These are phyloP conservation scores for Pleurotus cornucopiae DNA, from an alignment of 768 basidiomycete species.

Conservation along the genomic window DNA sequence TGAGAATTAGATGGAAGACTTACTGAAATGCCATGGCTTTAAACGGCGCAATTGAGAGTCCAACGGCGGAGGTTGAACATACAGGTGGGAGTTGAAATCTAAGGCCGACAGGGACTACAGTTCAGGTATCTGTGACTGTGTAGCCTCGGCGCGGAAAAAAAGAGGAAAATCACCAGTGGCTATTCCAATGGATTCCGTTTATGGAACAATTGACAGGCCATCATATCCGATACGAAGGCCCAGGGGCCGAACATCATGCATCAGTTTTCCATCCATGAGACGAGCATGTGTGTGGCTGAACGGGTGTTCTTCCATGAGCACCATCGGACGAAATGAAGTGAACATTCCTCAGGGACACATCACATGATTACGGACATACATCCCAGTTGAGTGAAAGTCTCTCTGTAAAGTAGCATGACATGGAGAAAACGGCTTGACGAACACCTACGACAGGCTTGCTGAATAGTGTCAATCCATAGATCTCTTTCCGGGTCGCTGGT, in stretches of 20 bases:
- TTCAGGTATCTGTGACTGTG: neutral
- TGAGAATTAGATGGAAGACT: conserved; percentile 3
- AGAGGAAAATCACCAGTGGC: neutral
- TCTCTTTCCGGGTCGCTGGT: neutral
- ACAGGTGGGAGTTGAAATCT: neutral
- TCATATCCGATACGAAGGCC: neutral
- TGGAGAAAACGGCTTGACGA: too few relatives aligned
- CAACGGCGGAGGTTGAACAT: conserved; percentile 6
- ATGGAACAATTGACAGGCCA: neutral
- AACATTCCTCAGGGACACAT: conserved; percentile 1
- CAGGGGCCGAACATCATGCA: conserved; percentile 1
- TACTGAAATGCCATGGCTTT: conserved; percentile 6
- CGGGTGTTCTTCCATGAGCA: neutral
- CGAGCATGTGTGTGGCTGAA: neutral
- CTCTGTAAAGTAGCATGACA: too few relatives aligned
- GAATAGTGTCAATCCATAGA: neutral
- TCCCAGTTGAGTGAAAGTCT: neutral
- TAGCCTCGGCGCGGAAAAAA: too few relatives aligned
- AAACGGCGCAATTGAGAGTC: conserved; percentile 1
- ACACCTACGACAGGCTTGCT: too few relatives aligned
- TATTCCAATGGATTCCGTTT: neutral
- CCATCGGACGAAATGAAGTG: neutral
- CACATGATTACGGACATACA: neutral
- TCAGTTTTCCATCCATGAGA: neutral
- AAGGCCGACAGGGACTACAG: conserved; percentile 6